Evolutionary conservation across 2,329 filamentous ascomycete species (phyloP), one percentile per base, ranked within the genome.

Genomic region (Apiospora koreana): DNA sequence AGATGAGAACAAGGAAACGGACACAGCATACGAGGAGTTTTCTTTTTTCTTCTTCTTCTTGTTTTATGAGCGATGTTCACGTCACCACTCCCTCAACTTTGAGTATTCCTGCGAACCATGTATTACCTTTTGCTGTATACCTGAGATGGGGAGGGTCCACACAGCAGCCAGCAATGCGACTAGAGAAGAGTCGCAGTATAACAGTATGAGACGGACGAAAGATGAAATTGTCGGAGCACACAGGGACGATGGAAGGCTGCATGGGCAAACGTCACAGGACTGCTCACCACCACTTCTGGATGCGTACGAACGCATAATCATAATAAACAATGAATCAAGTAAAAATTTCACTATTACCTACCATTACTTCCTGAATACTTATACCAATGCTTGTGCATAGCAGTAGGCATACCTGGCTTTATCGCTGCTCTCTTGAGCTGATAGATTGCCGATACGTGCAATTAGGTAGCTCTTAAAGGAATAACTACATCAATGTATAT

Each of bases 241-340:
- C 54, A 62, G 54, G 31, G 31, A 62, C 54, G 31, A 62, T 62
- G 54, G 54, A 62, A 62, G 54, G 31, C 21, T 38, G 54, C 54
- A 62, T 38, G 54, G 54, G 54, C 54, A 62, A 35, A 38, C 54
- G 54, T 62, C 54, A 62, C 54, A 31, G 54, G 54, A 62, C 54
- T 62, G 54, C 54, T 62, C 54, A 62, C 18, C 54, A 62, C 18
- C 21, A 62, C 21, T 62, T 62, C 18, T 62, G n/a, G 54, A 38
- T 62, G 54, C 31, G 31, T 38, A n/a, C 54, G 1, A 38, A 38
- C 54, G 28, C 54, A 62, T 62, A 62, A 62, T 62, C 54, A 62
- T 62, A 62, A 62, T 62, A 62, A 62, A 62, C 28, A 35, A 58
- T 62, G 54, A 62, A 62, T 23, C 54, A 62, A 62, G 54, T 62